These are phyloP conservation scores for Phycomyces nitens DNA, from an alignment of 192 early-diverging fungal species.

Conservation along the genomic window DNA sequence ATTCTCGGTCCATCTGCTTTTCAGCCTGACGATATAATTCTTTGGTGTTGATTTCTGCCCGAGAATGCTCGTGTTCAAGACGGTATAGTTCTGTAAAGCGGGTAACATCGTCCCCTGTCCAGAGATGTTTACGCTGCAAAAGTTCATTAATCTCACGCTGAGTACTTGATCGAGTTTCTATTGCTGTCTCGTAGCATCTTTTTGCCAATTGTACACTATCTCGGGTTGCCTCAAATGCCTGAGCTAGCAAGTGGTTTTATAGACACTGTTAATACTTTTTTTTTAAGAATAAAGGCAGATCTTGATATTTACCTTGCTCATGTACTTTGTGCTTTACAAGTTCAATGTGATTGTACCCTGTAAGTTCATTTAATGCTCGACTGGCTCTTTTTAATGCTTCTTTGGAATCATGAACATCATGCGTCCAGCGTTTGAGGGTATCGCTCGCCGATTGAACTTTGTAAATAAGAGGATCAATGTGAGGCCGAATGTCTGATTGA, in stretches of 20 bases:
- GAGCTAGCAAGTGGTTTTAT: constrained; percentile 22
- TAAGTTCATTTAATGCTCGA: constrained; percentile 62
- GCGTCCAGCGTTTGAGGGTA: constrained; percentile 13
- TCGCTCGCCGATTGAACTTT: constrained; percentile 10
- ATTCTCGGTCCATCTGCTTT: constrained; percentile 59
- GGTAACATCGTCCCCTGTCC: constrained; percentile 70
- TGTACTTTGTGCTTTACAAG: constrained; percentile 63
- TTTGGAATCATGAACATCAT: constrained; percentile 27
- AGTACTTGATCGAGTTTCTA: constrained; percentile 51
- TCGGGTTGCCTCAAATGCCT: constrained; percentile 46
- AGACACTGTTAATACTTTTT: not conserved
- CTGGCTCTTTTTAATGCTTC: constrained; percentile 33
- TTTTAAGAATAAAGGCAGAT: not conserved
- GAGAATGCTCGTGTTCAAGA: constrained; percentile 63
- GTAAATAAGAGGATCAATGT: not conserved
- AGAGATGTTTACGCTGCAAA: constrained; percentile 72
- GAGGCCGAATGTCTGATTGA: constrained; percentile 9
- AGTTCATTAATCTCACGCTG: constrained; percentile 78
- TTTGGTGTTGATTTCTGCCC: constrained; percentile 42
- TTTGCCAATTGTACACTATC: constrained; percentile 46
- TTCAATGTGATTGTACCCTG: constrained; percentile 68
- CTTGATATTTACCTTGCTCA: constrained; percentile 39
- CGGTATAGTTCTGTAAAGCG: constrained; percentile 76
- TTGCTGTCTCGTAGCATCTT: constrained; percentile 50
- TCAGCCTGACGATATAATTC: constrained; percentile 53